A percentile compares a stretch with the other conserved stretches of the same genome.
These are phyloP conservation scores for Cocos nucifera DNA, from an alignment of 176 grass and related monocot genomes.

Conservation along the genomic window DNA sequence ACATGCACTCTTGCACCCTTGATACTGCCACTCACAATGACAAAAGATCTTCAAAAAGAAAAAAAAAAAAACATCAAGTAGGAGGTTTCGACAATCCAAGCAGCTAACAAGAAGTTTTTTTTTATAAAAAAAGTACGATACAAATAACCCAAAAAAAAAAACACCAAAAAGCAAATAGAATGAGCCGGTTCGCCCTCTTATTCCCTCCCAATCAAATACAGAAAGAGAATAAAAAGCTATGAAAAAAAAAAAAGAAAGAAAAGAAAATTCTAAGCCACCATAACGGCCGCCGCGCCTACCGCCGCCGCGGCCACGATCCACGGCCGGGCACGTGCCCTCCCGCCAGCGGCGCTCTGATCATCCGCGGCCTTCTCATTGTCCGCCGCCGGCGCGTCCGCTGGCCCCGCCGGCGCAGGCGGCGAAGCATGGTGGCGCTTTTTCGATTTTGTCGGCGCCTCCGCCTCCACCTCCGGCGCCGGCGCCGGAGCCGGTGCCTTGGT, in stretches of 20 bases:
- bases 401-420: constrained; percentile 23
- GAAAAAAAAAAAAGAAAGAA: neutral
- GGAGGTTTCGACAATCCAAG: too few species aligned
- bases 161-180: too few species aligned
- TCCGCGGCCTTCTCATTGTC: constrained; percentile 41
- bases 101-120: too few species aligned
- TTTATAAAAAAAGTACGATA: too few species aligned
- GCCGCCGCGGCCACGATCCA: constrained; percentile 25
- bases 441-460: constrained; percentile 21
- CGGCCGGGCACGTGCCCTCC: neutral
- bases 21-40: too few species aligned
- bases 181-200: too few species aligned
- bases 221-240: too few species aligned
- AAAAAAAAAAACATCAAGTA: too few species aligned
- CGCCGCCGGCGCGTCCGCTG: constrained; percentile 19
- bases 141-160: too few species aligned
- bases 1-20: too few species aligned
- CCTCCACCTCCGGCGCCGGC: constrained; percentile 19
- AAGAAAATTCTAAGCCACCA: constrained; percentile 22
- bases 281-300: constrained; percentile 3
- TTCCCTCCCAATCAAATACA: too few species aligned
- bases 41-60: too few species aligned
- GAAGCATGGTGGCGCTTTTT: constrained; percentile 27
- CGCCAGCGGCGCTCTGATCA: constrained; percentile 21
- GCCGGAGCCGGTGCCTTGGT: constrained; percentile 29